Conservation (phyloP, 1,284 basidiomycete genomes). For the Cystobasidium pallidum region DNA sequence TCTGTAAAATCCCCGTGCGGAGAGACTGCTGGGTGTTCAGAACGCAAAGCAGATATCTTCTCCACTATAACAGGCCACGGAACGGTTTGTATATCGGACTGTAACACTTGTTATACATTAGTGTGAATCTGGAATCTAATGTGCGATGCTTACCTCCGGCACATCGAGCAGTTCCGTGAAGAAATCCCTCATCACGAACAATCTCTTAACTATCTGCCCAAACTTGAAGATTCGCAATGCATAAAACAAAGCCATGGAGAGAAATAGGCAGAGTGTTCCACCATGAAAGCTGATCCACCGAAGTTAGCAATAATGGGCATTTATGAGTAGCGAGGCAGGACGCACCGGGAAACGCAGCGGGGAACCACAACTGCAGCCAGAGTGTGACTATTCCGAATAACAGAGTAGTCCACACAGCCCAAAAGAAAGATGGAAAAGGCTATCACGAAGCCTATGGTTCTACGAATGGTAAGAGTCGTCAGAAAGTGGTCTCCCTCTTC, state of each 20-base stretch:
- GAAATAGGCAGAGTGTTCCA: conserved; percentile 73
- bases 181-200: conserved; percentile 92
- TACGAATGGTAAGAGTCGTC: conserved; percentile 55
- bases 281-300: conserved; percentile 68
- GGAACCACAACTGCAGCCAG: conserved; percentile 78
- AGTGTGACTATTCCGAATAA: conserved; percentile 62
- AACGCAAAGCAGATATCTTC: conserved; percentile 63
- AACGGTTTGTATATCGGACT: conserved; percentile 96
- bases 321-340: too few relatives aligned
- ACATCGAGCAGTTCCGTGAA: conserved; percentile 64
- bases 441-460: conserved; percentile 96
- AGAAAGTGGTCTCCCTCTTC: neutral
- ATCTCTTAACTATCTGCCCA: conserved; percentile 64
- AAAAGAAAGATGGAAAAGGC: conserved; percentile 93
- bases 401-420: conserved; percentile 90
- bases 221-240: conserved; percentile 63
- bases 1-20: conserved; percentile 65
- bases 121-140: too few relatives aligned
- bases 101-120: conserved; percentile 54
- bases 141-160: conserved; percentile 59
- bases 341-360: conserved; percentile 75
- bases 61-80: conserved; percentile 94
- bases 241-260: conserved; percentile 80
- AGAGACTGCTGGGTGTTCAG: conserved; percentile 51
- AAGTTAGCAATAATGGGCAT: too few relatives aligned